Evolutionary conservation across 2,329 filamentous ascomycete genomes (phyloP).

Genomic region (Colletotrichum sp.): DNA sequence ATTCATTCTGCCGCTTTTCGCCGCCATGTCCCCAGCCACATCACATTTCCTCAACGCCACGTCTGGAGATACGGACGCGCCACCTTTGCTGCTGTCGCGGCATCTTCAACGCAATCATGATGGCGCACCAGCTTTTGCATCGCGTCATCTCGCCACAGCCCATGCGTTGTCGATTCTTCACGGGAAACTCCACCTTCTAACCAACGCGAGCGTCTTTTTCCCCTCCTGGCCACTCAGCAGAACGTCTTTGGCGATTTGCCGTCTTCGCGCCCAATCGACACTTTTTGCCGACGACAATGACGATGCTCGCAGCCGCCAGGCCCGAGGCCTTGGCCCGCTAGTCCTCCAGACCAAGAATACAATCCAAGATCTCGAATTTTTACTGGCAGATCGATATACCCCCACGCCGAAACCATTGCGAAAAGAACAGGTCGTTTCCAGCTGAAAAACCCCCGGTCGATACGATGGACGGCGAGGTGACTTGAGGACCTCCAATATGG

Average conservation of each 20-base stretch:
- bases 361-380: too few relatives aligned
- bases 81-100: background rate
- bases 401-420: background rate
- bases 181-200: background rate
- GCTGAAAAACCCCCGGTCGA: background rate
- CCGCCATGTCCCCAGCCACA: background rate
- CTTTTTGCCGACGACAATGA: background rate
- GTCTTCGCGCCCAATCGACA: background rate
- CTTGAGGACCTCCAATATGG: background rate
- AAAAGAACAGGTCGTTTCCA: background rate
- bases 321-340: background rate
- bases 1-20: background rate
- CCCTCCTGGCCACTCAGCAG: background rate
- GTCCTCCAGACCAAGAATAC: too few relatives aligned
- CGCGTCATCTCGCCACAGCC: background rate
- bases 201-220: background rate
- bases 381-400: background rate
- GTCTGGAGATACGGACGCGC: background rate
- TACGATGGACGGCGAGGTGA: background rate
- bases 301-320: background rate
- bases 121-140: background rate
- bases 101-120: background rate
- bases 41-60: background rate
- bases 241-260: background rate
- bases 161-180: background rate